Conservation (phyloP, 108 stramenopile species). For the Cyclotella kingstonii region DNA sequence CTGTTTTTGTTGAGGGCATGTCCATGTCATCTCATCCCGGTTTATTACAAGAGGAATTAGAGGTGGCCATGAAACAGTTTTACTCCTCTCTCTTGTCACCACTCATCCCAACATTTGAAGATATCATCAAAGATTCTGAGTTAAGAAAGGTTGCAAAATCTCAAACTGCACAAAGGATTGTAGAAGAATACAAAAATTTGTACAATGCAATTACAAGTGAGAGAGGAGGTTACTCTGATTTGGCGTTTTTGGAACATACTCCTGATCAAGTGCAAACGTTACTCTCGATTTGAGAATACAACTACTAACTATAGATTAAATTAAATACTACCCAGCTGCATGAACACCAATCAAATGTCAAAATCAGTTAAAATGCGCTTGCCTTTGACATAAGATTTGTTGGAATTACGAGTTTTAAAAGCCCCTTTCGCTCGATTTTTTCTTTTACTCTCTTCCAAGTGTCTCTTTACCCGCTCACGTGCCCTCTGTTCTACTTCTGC, state of each 20-base stretch:
- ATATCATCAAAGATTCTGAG: slow-evolving; percentile 73
- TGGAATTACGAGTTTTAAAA: slow-evolving; percentile 75
- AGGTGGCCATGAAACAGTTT: slow-evolving; percentile 72
- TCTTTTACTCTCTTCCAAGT: slow-evolving; percentile 69
- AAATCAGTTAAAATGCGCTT: slow-evolving; percentile 71
- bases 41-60: slow-evolving; percentile 56
- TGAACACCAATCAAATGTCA: slow-evolving; percentile 15
- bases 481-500: slow-evolving; percentile 68
- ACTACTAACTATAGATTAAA: too few species aligned
- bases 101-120: slow-evolving; percentile 77
- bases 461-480: slow-evolving; percentile 64
- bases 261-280: slow-evolving; percentile 78
- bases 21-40: slow-evolving; percentile 77
- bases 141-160: slow-evolving; percentile 66
- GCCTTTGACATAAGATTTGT: slow-evolving; percentile 83
- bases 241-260: slow-evolving; percentile 68
- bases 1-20: slow-evolving; percentile 65
- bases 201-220: slow-evolving; percentile 58
- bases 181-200: slow-evolving; percentile 50
- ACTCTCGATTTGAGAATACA: slow-evolving; percentile 49
- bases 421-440: slow-evolving; percentile 62
- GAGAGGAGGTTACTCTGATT: slow-evolving; percentile 72
- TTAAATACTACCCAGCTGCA: too few species aligned
- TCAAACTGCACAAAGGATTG: slow-evolving; percentile 64
- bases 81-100: slow-evolving; percentile 78